A percentile compares a stretch with the other conserved stretches of the same genome.
Evolutionary conservation across 495 filamentous ascomycete genomes (phyloP).

Genomic region (Penicillium coffeae): DNA sequence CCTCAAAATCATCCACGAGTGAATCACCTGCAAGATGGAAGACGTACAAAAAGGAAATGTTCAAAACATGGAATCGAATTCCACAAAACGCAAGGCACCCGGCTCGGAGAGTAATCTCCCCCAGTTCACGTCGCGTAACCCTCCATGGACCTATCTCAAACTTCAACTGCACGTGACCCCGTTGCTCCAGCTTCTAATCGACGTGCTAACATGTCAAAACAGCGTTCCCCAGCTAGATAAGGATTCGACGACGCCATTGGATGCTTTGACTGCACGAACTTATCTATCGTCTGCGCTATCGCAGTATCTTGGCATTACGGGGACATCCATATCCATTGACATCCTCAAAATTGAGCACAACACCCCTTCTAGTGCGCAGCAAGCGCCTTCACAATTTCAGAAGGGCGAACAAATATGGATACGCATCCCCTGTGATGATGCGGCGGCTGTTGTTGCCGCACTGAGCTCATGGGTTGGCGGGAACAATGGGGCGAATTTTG

Average conservation of each 20-base stretch:
- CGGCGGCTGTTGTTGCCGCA: constrained; percentile 61
- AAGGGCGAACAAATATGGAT: constrained; percentile 58
- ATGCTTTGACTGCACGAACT: constrained; percentile 69
- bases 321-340: constrained; percentile 74
- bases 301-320: constrained; percentile 76
- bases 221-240: constrained; percentile 34
- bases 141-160: constrained; percentile 49
- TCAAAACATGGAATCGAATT: not conserved
- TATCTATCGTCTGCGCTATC: constrained; percentile 69
- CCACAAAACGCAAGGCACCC: constrained; percentile 31
- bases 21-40: not conserved
- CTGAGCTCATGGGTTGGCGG: constrained; percentile 58
- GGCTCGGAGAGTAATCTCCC: constrained; percentile 18
- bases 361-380: not conserved
- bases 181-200: not conserved
- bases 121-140: constrained; percentile 43
- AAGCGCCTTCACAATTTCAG: not conserved
- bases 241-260: constrained; percentile 44
- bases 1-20: not conserved
- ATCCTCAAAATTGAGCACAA: constrained; percentile 60
- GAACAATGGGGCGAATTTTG: constrained; percentile 37
- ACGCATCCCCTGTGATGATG: constrained; percentile 68
- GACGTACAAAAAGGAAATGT: not conserved
- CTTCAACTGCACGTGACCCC: constrained; percentile 36
- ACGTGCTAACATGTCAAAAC: constrained; percentile 1